These are phyloP conservation scores for Populus nigra DNA, from an alignment of 345 rosid species.

Conservation along the genomic window DNA sequence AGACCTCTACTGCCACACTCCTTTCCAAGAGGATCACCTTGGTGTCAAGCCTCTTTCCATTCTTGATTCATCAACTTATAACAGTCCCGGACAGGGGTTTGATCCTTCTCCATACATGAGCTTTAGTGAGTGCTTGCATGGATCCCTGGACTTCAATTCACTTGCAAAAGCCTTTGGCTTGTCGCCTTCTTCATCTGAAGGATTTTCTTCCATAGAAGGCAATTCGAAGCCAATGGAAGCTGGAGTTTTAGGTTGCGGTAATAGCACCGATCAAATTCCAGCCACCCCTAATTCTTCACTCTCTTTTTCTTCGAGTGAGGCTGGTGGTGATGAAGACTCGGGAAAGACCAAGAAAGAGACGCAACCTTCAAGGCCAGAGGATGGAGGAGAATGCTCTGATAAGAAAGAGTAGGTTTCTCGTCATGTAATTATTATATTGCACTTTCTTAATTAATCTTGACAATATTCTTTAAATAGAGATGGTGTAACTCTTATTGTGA, in stretches of 20 bases:
- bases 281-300: conserved; percentile 31
- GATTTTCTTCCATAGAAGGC: conserved; percentile 7
- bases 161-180: conserved; percentile 50
- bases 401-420: conserved; percentile 26
- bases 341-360: conserved; percentile 14
- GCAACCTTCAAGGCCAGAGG: conserved; percentile 8
- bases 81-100: conserved; percentile 7
- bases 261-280: neutral
- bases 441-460: neutral
- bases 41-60: conserved; percentile 18
- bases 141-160: conserved; percentile 50
- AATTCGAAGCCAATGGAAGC: conserved; percentile 1
- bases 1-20: conserved; percentile 46
- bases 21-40: conserved; percentile 32
- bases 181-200: conserved; percentile 18
- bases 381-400: conserved; percentile 22
- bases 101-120: conserved; percentile 50
- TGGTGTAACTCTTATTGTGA: neutral
- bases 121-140: conserved; percentile 60
- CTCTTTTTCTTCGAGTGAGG: conserved; percentile 36
- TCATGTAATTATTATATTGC: neutral
- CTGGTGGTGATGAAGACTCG: conserved; percentile 24
- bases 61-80: conserved; percentile 22
- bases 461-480: neutral
- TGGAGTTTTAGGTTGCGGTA: conserved; percentile 3